Conservation (phyloP, 2,329 filamentous ascomycete species). For the Parasarocladium wereldwijsianum region DNA sequence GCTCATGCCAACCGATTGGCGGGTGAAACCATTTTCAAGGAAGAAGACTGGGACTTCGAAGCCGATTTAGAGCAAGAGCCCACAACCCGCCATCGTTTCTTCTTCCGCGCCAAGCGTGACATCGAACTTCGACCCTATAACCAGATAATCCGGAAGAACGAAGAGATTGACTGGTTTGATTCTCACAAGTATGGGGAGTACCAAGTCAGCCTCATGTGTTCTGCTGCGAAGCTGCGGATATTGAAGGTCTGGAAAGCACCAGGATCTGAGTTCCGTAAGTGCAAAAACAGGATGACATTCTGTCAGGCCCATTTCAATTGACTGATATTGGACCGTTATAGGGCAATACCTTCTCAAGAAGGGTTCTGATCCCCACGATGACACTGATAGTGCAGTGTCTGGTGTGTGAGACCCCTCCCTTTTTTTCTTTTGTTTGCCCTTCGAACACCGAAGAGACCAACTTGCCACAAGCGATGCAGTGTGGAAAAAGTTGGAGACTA, state of each 20-base stretch:
- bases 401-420: slow-evolving; percentile 8
- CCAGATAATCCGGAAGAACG: slow-evolving; percentile 14
- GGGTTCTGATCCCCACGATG: slow-evolving; percentile 15
- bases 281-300: slow-evolving; percentile 2
- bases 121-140: slow-evolving; percentile 13
- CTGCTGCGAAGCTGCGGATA: slow-evolving; percentile 21
- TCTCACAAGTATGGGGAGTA: slow-evolving; percentile 25
- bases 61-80: slow-evolving; percentile 20
- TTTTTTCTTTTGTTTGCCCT: background rate
- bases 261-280: slow-evolving; percentile 23
- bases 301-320: too few species aligned
- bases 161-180: slow-evolving; percentile 28
- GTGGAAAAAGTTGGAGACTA: background rate
- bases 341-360: slow-evolving; percentile 24
- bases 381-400: slow-evolving; percentile 23
- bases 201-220: slow-evolving; percentile 23
- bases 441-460: too few species aligned
- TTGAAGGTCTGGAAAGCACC: slow-evolving; percentile 20
- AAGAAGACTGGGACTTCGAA: slow-evolving; percentile 22
- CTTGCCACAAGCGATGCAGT: background rate
- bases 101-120: slow-evolving; percentile 20
- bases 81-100: slow-evolving; percentile 24
- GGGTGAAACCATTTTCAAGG: slow-evolving; percentile 18
- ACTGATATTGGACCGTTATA: slow-evolving; percentile 6
- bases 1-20: slow-evolving; percentile 20